A percentile compares a stretch with the other conserved stretches of the same genome.
phyloP scores from a whole-genome alignment of 2,329 filamentous ascomycete species.

The Zymoseptoria tritici region DNA sequence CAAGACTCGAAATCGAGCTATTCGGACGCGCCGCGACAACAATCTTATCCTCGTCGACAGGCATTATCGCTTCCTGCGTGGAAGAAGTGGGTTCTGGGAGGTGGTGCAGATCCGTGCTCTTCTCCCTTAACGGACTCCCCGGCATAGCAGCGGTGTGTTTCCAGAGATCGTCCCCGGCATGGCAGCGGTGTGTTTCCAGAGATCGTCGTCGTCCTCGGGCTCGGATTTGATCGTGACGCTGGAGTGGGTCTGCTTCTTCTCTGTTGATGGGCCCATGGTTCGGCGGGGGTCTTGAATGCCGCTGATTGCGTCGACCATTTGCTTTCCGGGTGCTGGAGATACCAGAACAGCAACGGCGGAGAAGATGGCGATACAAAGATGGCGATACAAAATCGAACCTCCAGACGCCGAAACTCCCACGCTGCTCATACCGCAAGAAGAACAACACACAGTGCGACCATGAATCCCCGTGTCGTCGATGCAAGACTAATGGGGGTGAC shows the following conservation, averaged over 20 bases:
- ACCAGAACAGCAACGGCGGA: too few species aligned
- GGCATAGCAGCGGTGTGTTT: conserved; percentile 8
- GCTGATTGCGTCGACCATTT: conserved; percentile 40
- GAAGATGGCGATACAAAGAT: too few species aligned
- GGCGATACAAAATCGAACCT: too few species aligned
- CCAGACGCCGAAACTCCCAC: too few species aligned
- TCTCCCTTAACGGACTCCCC: conserved; percentile 16
- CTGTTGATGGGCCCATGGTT: conserved; percentile 21
- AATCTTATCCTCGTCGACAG: background rate
- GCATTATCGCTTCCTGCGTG: background rate
- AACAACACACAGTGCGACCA: too few species aligned
- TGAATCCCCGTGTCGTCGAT: too few species aligned
- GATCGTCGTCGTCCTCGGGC: conserved; percentile 20
- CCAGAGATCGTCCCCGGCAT: conserved; percentile 15
- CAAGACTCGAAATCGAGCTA: background rate
- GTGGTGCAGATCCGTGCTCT: conserved; percentile 2
- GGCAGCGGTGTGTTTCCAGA: conserved; percentile 16
- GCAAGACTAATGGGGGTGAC: too few species aligned
- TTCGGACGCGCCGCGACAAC: background rate
- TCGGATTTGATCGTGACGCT: conserved; percentile 24
- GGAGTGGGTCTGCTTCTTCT: conserved; percentile 5
- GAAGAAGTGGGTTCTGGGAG: background rate
- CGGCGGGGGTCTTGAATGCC: conserved; percentile 24
- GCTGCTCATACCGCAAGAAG: too few species aligned
- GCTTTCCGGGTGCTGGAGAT: conserved; percentile 40